phyloP scores from a whole-genome alignment of 2,329 filamentous ascomycete genomes.

The Biscogniauxia sp. region DNA sequence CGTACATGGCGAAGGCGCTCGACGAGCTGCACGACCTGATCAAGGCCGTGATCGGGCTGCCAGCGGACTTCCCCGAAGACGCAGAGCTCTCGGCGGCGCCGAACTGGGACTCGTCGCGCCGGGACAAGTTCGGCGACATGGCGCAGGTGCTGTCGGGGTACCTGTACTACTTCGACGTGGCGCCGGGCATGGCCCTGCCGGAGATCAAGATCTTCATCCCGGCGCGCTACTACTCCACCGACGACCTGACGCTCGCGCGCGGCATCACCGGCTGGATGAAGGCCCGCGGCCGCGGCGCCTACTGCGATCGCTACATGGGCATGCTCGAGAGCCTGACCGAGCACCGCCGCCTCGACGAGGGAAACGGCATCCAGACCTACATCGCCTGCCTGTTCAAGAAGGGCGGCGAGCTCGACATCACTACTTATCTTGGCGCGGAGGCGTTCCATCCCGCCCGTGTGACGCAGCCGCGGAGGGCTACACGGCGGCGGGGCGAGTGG shows the following conservation, averaged over 20 bases:
- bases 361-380: neutral
- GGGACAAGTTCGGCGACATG: neutral
- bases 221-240: conserved; percentile 2
- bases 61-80: conserved; percentile 8
- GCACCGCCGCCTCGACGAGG: neutral
- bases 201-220: conserved; percentile 9
- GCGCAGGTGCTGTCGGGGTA: conserved; percentile 5
- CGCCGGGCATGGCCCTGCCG: conserved; percentile 7
- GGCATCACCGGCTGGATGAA: conserved; percentile 8
- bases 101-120: neutral
- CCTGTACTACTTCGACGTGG: conserved; percentile 15
- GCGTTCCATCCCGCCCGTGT: neutral
- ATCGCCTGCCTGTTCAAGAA: neutral
- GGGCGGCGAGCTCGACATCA: neutral
- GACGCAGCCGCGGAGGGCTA: neutral
- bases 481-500: neutral
- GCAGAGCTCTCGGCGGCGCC: conserved; percentile 2
- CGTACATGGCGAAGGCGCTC: conserved; percentile 4
- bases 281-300: conserved; percentile 8
- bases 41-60: conserved; percentile 7
- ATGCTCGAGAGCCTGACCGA: neutral
- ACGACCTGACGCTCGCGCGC: conserved; percentile 7
- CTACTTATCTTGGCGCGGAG: neutral
- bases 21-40: conserved; percentile 7
- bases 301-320: conserved; percentile 5